Evolutionary conservation across 2,329 filamentous ascomycete species (phyloP).

Genomic region (Neofusicoccum parvum): DNA sequence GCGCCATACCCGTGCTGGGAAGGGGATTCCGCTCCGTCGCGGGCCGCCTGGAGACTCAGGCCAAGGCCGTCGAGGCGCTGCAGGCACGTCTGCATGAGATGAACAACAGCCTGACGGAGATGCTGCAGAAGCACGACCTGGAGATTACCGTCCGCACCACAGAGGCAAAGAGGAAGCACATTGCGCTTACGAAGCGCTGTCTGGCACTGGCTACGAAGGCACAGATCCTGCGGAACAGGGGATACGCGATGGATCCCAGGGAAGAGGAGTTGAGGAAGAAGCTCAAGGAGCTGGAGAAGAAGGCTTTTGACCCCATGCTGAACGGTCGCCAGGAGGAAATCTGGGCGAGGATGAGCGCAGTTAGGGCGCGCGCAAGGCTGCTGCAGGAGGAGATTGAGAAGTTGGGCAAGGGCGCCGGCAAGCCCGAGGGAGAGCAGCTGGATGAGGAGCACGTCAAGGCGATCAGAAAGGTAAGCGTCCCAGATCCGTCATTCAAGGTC

Average conservation of each 20-base stretch:
- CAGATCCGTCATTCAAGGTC: neutral
- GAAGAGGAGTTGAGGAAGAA: conserved; percentile 78
- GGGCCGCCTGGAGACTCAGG: conserved; percentile 72
- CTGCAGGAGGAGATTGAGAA: conserved; percentile 75
- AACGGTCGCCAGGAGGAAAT: conserved; percentile 79
- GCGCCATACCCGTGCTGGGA: conserved; percentile 76
- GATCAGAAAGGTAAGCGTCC: conserved; percentile 69
- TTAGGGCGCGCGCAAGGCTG: conserved; percentile 72
- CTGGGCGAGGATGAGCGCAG: conserved; percentile 77
- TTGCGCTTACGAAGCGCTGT: conserved; percentile 71
- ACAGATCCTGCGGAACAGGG: conserved; percentile 77
- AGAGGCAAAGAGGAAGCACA: conserved; percentile 72
- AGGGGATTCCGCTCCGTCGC: conserved; percentile 73
- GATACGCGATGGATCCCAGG: conserved; percentile 76
- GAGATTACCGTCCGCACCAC: conserved; percentile 73
- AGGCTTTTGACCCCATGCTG: conserved; percentile 73
- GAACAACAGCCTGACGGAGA: conserved; percentile 70
- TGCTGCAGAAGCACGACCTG: conserved; percentile 76
- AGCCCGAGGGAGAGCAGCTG: conserved; percentile 54
- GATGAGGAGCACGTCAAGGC: conserved; percentile 71
- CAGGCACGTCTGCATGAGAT: conserved; percentile 76
- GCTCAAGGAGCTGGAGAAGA: conserved; percentile 68
- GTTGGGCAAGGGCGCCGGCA: conserved; percentile 57
- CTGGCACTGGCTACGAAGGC: conserved; percentile 76
- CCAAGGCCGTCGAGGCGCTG: conserved; percentile 68